phyloP scores from a whole-genome alignment of 2,329 filamentous ascomycete genomes.

The Arthrobotrys pseudoclavata region DNA sequence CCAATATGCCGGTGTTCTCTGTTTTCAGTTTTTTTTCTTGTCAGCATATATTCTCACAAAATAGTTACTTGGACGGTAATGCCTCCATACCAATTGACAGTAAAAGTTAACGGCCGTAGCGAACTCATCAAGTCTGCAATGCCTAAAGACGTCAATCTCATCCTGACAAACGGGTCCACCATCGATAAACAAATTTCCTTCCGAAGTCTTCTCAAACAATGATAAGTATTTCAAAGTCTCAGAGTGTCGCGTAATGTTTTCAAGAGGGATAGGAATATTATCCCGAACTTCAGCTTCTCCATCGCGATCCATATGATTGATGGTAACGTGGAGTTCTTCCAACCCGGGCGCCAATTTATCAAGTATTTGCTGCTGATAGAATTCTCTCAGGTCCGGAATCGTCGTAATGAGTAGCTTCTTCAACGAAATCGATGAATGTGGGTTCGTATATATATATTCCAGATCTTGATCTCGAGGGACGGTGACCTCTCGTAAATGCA shows the following conservation, averaged over 20 bases:
- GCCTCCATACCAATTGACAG: conserved; percentile 5
- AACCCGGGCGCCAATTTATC: conserved; percentile 28
- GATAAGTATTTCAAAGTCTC: conserved; percentile 33
- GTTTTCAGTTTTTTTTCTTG: not conserved
- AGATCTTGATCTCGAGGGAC: not conserved
- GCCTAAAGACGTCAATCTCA: conserved; percentile 26
- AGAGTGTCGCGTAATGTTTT: conserved; percentile 27
- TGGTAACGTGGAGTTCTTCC: conserved; percentile 31
- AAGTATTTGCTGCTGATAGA: conserved; percentile 23
- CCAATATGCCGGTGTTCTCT: conserved; percentile 29
- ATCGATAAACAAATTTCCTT: conserved; percentile 27
- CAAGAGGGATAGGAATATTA: conserved; percentile 13
- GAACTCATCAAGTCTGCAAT: conserved; percentile 28
- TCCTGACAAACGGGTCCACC: conserved; percentile 13
- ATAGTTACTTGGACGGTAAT: not conserved
- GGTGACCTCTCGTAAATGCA: conserved; percentile 19
- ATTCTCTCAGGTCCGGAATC: not conserved
- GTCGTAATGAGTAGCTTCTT: conserved; percentile 35
- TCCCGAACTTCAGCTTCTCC: conserved; percentile 19
- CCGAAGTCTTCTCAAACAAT: conserved; percentile 18
- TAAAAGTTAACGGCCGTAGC: conserved; percentile 35
- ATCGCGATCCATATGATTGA: conserved; percentile 15
- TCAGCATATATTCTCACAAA: not conserved
- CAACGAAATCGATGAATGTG: conserved; percentile 3
- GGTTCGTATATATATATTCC: not conserved